phyloP scores from a whole-genome alignment of 257 asterid genomes.

The Nicotiana attenuata region DNA sequence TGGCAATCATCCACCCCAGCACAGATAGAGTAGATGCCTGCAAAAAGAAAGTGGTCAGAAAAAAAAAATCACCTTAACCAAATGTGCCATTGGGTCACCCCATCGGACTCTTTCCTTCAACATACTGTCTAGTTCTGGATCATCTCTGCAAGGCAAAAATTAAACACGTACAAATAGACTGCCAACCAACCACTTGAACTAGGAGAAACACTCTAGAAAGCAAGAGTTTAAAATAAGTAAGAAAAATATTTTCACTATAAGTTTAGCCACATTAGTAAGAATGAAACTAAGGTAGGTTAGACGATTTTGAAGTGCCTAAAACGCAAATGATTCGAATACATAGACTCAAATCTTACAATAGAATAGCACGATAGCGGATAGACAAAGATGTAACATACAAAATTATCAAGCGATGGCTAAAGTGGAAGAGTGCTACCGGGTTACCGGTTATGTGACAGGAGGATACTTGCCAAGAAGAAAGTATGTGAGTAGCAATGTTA shows the following conservation, averaged over 20 bases:
- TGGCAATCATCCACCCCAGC: not conserved
- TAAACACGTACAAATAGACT: not conserved
- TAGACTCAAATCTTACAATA: not conserved
- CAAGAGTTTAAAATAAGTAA: not conserved
- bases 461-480: not conserved
- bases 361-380: not conserved
- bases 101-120: slow-evolving; percentile 82
- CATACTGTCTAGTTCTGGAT: slow-evolving; percentile 80
- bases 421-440: not conserved
- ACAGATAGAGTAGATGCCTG: not conserved
- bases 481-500: not conserved
- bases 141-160: slow-evolving; percentile 51
- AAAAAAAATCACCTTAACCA: slow-evolving; percentile 47
- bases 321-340: not conserved
- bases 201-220: not conserved
- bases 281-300: not conserved
- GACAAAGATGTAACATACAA: not conserved
- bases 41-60: not conserved
- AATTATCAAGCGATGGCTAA: not conserved
- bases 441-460: not conserved
- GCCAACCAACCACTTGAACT: not conserved
- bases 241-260: not conserved
- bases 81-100: slow-evolving; percentile 98
- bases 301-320: not conserved
- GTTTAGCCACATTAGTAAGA: too few species aligned